Conservation (phyloP, 2,329 filamentous ascomycete species). For the Paradendryphiella salina region DNA sequence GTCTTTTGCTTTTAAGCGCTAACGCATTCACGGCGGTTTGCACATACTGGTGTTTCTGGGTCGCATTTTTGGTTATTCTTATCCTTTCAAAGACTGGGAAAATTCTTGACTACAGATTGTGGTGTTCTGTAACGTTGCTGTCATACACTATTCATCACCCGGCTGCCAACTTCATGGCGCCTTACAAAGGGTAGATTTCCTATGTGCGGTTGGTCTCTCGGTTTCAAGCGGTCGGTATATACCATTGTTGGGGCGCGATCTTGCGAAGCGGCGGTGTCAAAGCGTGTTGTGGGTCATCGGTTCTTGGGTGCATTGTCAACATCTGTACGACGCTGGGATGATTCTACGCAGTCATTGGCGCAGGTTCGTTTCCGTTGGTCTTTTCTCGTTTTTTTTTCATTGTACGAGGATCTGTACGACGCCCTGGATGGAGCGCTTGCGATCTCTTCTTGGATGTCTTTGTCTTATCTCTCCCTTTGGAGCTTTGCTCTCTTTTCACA, state of each 20-base stretch:
- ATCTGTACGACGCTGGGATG: conserved; percentile 49
- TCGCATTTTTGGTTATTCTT: conserved; percentile 43
- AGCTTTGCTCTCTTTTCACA: conserved; percentile 30
- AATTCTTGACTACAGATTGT: conserved; percentile 42
- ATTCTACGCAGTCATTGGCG: conserved; percentile 43
- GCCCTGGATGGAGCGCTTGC: conserved; percentile 24
- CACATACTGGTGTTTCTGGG: conserved; percentile 45
- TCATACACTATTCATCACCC: conserved; percentile 38
- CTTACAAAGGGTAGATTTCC: conserved; percentile 48
- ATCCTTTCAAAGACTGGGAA: conserved; percentile 42
- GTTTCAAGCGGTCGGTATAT: conserved; percentile 47
- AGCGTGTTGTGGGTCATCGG: conserved; percentile 36
- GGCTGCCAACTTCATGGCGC: conserved; percentile 26
- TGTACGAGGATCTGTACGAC: conserved; percentile 43
- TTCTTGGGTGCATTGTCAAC: conserved; percentile 41
- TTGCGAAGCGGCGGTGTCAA: conserved; percentile 47
- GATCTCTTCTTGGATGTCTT: conserved; percentile 41
- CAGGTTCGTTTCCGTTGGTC: conserved; percentile 29
- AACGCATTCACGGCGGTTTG: conserved; percentile 48
- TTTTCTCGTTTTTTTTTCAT: conserved; percentile 21
- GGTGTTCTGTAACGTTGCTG: conserved; percentile 43
- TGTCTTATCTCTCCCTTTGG: conserved; percentile 26
- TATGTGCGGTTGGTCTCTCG: conserved; percentile 44
- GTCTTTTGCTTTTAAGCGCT: conserved; percentile 46
- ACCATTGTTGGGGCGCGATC: conserved; percentile 45